A percentile compares a stretch with the other conserved stretches of the same genome.
phyloP scores from a whole-genome alignment of 2,329 filamentous ascomycete species.

The Colletotrichum chrysophilum region DNA sequence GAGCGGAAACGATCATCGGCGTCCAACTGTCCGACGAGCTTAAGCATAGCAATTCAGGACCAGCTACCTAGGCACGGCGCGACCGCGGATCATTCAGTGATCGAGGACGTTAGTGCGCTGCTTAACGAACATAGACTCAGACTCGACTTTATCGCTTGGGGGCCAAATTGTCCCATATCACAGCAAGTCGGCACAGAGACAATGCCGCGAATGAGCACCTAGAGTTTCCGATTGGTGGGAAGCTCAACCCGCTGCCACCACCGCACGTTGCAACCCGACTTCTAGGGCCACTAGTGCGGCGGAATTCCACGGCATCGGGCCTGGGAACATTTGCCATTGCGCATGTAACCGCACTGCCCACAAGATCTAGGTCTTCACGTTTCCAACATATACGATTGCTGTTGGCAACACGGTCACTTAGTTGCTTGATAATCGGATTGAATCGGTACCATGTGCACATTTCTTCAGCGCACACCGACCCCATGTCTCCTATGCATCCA shows the following conservation, averaged over 20 bases:
- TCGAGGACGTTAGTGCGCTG: neutral
- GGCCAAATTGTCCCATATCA: neutral
- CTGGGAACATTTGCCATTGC: neutral
- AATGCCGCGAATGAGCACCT: neutral
- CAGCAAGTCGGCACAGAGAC: neutral
- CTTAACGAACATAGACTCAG: neutral
- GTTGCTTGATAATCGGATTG: neutral
- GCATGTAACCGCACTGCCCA: neutral
- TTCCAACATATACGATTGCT: neutral
- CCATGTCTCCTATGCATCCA: neutral
- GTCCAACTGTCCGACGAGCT: neutral
- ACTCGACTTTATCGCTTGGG: neutral
- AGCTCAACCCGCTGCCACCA: neutral
- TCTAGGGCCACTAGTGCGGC: neutral
- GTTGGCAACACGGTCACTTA: neutral
- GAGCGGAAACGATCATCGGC: neutral
- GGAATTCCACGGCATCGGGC: conserved; percentile 10
- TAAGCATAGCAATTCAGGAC: neutral
- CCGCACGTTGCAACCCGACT: neutral
- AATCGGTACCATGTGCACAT: neutral
- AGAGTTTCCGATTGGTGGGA: neutral
- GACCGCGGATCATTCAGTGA: neutral
- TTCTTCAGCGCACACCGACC: neutral
- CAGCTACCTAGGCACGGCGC: neutral
- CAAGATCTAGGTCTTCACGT: neutral